Evolutionary conservation across 225 moss, liverwort and hornwort species (phyloP).

Genomic region (Thuidium tamariscinum): DNA sequence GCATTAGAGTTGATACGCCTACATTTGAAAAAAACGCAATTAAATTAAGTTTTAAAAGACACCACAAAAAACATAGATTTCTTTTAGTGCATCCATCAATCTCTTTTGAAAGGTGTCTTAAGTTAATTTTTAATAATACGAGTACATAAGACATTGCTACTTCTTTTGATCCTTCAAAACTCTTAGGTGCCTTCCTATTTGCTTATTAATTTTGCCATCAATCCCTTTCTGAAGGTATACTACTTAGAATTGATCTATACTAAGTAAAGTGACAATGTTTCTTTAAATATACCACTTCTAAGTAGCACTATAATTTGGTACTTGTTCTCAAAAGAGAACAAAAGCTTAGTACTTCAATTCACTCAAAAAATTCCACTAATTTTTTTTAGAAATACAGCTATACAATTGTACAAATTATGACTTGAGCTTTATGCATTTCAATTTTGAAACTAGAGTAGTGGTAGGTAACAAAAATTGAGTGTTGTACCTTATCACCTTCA

Average conservation of each 20-base stretch:
- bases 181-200: too few relatives aligned
- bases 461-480: background rate
- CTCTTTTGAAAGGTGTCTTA: too few relatives aligned
- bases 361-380: rapidly evolving
- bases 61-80: too few relatives aligned
- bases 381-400: background rate
- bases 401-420: background rate
- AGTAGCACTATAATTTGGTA: background rate
- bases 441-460: background rate
- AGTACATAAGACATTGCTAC: too few relatives aligned
- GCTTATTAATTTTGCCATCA: background rate
- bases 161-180: too few relatives aligned
- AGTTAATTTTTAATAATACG: too few relatives aligned
- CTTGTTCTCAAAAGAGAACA: rapidly evolving
- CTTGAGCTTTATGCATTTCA: background rate
- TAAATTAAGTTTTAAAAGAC: too few relatives aligned
- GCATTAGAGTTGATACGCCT: too few relatives aligned
- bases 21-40: too few relatives aligned
- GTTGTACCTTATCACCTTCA: rapidly evolving
- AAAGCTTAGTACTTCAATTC: background rate
- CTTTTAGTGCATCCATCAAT: too few relatives aligned
- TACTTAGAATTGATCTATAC: background rate
- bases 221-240: rapidly evolving
- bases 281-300: rapidly evolving
- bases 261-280: background rate